Percentiles rank a stretch among this genome's conserved stretches.
These are phyloP conservation scores for Neltuma alba DNA, from an alignment of 306 rosid species.

Conservation along the genomic window DNA sequence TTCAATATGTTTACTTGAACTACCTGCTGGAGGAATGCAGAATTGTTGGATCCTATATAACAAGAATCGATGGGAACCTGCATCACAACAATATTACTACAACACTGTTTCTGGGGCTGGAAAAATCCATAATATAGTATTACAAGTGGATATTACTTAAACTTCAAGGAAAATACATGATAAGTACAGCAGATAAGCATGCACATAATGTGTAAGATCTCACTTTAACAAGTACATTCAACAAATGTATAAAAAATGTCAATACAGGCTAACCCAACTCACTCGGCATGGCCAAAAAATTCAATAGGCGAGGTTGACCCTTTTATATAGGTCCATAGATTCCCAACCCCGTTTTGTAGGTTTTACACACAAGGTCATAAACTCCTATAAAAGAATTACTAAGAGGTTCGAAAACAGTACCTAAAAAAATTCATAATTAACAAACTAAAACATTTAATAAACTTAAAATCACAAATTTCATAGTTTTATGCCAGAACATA, in stretches of 20 bases:
- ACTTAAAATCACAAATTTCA: not conserved
- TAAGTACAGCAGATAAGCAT: not conserved
- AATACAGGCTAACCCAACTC: not conserved
- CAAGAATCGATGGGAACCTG: slow-evolving; percentile 98
- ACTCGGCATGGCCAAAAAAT: not conserved
- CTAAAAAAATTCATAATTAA: no score
- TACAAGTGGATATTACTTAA: slow-evolving; percentile 1
- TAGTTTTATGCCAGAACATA: not conserved
- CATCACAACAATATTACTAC: slow-evolving; percentile 31
- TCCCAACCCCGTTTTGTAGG: not conserved
- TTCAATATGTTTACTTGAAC: not conserved
- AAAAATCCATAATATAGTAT: not conserved
- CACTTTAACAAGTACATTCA: not conserved
- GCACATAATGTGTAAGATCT: not conserved
- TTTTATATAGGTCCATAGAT: not conserved
- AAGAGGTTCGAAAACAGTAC: no score
- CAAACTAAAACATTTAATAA: not conserved
- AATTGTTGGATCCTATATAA: slow-evolving; percentile 77
- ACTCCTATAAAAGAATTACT: not conserved
- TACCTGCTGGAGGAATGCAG: slow-evolving; percentile 99
- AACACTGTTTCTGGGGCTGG: not conserved
- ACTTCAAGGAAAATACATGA: not conserved
- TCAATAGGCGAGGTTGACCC: not conserved
- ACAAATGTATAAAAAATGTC: not conserved
- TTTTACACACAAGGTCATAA: not conserved